These are phyloP conservation scores for Skeletonema menzelii DNA, from an alignment of 108 stramenopile species.

Conservation along the genomic window DNA sequence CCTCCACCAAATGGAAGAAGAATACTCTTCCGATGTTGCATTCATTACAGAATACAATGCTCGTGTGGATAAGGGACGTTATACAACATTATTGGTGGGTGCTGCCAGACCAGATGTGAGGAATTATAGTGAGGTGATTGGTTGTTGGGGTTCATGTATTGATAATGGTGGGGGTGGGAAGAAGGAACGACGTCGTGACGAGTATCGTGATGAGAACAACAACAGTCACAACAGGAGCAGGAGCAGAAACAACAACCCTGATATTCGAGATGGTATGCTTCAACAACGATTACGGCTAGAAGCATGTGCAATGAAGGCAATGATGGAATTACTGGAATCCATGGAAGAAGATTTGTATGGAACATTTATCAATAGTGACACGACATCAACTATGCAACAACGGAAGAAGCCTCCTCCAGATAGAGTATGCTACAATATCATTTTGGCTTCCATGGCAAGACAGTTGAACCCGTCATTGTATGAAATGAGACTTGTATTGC, in stretches of 20 bases:
- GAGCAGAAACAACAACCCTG: background rate
- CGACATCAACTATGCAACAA: background rate
- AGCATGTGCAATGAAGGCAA: slow-evolving; percentile 31
- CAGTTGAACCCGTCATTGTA: slow-evolving; percentile 40
- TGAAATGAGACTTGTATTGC: slow-evolving; percentile 39
- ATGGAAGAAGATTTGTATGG: slow-evolving; percentile 42
- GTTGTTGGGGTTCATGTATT: slow-evolving; percentile 26
- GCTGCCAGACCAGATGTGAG: slow-evolving; percentile 30
- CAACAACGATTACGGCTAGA: slow-evolving; percentile 26
- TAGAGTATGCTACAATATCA: slow-evolving; percentile 39
- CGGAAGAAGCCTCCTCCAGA: slow-evolving; percentile 34
- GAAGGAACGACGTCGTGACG: background rate
- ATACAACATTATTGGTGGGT: slow-evolving; percentile 6
- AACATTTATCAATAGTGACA: background rate
- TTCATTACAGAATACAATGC: slow-evolving; percentile 30
- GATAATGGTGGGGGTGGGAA: slow-evolving; percentile 1
- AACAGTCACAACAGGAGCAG: background rate
- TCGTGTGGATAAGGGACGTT: slow-evolving; percentile 14
- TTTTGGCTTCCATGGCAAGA: slow-evolving; percentile 35
- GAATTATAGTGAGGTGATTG: slow-evolving; percentile 41
- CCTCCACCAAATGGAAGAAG: slow-evolving; percentile 23
- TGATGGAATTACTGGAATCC: slow-evolving; percentile 43
- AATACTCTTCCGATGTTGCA: slow-evolving; percentile 13
- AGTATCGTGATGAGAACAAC: background rate
- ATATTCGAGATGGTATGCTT: slow-evolving; percentile 7